Evolutionary conservation across 305 asterid genomes (phyloP), one percentile per base, ranked within the genome.

Genomic region (Fraxinus greggii): DNA sequence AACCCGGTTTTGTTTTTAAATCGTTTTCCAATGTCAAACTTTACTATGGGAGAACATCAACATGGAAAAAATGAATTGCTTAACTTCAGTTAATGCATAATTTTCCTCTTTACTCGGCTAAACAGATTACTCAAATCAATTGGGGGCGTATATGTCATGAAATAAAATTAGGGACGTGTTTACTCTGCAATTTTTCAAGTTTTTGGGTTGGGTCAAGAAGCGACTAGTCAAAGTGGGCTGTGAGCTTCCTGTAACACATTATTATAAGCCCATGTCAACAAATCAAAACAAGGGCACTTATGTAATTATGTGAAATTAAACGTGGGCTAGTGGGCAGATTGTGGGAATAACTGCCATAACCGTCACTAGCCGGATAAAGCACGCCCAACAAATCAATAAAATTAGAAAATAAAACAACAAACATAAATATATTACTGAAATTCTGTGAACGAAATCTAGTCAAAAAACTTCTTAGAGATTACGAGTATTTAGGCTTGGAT

Each of bases 331-430:
- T 86, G 92, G 92, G 89, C n/a, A 51, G 56, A 85, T 85, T 40
- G 86, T 86, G 89, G 81, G 80, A 69, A 80, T 78, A 88, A 91
- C 94, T 85, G 90, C 88, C 91, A 81, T 84, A 92, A 90, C 94
- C 89, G 92, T 85, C 92, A 82, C 79, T 80, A 89, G 77, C 75
- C 13, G 29, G 67, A 72, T 29, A 13, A 15, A 73, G 69, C 63
- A 12, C 45, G 6, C 8, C 61, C 61, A 48, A 48, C 3, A 63
- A n/a, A 51, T 70, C 31, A 54, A 29, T 13, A 21, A 73, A 54
- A 72, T 76, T 80, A 51, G 54, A 74, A 15, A 70, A 28, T 0
- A 76, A 15, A 24, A 26, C 31, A 63, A 23, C 15, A 23, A 61
- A 26, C n/a, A 0, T 45, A 0, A 45, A 45, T 45, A 45, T 17